These are phyloP conservation scores for Chytriomyces hyalinus DNA, from an alignment of 192 early-diverging fungal genomes.

Conservation along the genomic window DNA sequence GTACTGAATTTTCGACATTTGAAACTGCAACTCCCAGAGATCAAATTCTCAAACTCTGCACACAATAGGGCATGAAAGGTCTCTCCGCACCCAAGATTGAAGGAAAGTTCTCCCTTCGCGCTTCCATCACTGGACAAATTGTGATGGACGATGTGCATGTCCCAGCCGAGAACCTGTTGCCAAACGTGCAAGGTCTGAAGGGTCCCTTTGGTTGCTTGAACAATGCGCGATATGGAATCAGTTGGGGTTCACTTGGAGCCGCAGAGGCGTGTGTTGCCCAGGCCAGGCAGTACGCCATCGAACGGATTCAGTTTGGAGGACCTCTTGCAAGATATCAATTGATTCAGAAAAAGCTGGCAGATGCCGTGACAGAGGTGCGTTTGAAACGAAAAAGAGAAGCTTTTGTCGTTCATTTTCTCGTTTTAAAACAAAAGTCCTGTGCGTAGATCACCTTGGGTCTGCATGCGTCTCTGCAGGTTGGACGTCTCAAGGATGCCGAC, in stretches of 20 bases:
- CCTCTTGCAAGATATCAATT: constrained; percentile 93
- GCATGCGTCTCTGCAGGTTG: constrained; percentile 88
- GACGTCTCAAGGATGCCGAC: constrained; percentile 84
- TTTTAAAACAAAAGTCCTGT: too few species aligned
- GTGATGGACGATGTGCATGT: constrained; percentile 98
- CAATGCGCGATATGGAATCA: constrained; percentile 96
- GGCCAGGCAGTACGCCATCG: constrained; percentile 88
- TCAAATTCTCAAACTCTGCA: neutral
- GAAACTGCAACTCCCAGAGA: neutral
- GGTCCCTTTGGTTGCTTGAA: constrained; percentile 98
- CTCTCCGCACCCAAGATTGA: constrained; percentile 86
- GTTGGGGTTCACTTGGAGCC: constrained; percentile 95
- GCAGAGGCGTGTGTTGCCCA: constrained; percentile 89
- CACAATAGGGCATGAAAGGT: constrained; percentile 82
- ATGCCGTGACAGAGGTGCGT: constrained; percentile 78
- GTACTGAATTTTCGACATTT: constrained; percentile 37
- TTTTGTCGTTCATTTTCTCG: too few species aligned
- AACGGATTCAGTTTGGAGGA: constrained; percentile 87
- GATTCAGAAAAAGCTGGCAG: constrained; percentile 96
- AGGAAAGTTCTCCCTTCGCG: constrained; percentile 94
- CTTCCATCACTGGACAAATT: constrained; percentile 96
- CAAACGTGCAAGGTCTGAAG: constrained; percentile 83
- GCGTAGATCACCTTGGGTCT: constrained; percentile 78
- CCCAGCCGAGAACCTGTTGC: constrained; percentile 88
- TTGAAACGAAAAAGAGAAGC: too few species aligned